Base-by-base conservation (phyloP, 352 stramenopile species). In the Globisporangium canariense region DNA sequence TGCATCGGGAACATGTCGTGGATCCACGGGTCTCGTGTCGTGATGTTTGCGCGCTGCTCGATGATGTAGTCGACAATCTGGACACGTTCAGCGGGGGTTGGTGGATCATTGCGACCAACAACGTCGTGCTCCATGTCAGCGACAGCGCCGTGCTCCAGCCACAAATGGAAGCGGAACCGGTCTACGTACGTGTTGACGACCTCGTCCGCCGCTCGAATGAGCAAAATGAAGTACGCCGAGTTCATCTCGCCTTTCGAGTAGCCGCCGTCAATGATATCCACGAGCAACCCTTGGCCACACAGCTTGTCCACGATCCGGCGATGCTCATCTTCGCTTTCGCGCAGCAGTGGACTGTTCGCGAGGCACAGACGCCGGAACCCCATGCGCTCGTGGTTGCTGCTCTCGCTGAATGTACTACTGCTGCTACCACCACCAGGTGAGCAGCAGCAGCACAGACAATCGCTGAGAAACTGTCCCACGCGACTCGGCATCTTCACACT, bases 31-130 rank as follows among this genome's bases (percentile, higher is more conserved):
- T 94, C 81, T 1, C 41, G 60, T 40, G 70, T 76, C 10, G 82
- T 81, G 45, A 91, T 67, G 34, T 88, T 75, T 16, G 81, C 83
- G 1, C 82, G 79, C 62, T 92, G 81, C 43, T 90, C 82, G 40
- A 96, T 91, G 60, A 96, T 90, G 62, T 80, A 91, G 46, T 92
- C 85, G 22, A 94, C 81, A 51, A 94, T 91, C 67, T 96, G 81
- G 18, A 96, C 86, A 5, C 86, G 79, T 62, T 96, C 87, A 32
- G 87, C 87, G 9, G 87, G 85, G 8, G 86, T 93, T 25, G 81
- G 77, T 0, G 81, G 80, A 2, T 83, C 77, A 45, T 83, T 73
- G 1, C 82, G 77, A 14, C 68, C 65, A 20, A 88, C 75, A 20
- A 94, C 64, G 22, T 95, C 85, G 55, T 89, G 76, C 52, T 90